These are phyloP conservation scores for Ceratobasidium papillatum DNA, from an alignment of 1,284 basidiomycete species.

Conservation along the genomic window DNA sequence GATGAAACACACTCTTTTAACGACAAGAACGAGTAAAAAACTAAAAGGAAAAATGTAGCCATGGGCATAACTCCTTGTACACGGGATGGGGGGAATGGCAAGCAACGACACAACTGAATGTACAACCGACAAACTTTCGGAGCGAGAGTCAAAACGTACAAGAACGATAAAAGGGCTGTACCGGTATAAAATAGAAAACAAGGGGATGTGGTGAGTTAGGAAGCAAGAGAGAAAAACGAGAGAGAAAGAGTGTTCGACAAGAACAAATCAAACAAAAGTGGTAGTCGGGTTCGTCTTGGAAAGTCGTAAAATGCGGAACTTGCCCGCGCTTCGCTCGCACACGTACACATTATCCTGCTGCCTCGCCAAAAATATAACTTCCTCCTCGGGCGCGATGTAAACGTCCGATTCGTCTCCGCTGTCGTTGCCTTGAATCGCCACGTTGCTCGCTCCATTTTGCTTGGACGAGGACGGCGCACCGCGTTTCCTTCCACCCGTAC, in stretches of 20 bases:
- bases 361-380: conserved; percentile 78
- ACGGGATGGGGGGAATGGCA: not conserved
- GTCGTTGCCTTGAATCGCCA: conserved; percentile 9
- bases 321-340: conserved; percentile 75
- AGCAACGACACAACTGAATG: conserved; percentile 11
- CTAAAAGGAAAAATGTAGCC: conserved; percentile 20
- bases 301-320: conserved; percentile 77
- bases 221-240: conserved; percentile 6
- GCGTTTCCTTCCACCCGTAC: conserved; percentile 4
- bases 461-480: not conserved
- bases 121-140: conserved; percentile 8
- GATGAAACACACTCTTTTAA: conserved; percentile 3
- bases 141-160: conserved; percentile 18
- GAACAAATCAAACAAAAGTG: conserved; percentile 14
- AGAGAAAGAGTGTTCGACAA: not conserved
- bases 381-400: conserved; percentile 58
- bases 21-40: conserved; percentile 1
- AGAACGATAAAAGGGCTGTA: not conserved
- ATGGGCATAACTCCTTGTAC: conserved; percentile 21
- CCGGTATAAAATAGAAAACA: conserved; percentile 12
- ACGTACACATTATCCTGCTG: conserved; percentile 77
- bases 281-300: conserved; percentile 47
- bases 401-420: conserved; percentile 25
- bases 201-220: not conserved
- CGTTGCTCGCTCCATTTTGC: not conserved